These are phyloP conservation scores for Heliocybe sulcata DNA, from an alignment of 1,284 basidiomycete genomes.

Conservation along the genomic window DNA sequence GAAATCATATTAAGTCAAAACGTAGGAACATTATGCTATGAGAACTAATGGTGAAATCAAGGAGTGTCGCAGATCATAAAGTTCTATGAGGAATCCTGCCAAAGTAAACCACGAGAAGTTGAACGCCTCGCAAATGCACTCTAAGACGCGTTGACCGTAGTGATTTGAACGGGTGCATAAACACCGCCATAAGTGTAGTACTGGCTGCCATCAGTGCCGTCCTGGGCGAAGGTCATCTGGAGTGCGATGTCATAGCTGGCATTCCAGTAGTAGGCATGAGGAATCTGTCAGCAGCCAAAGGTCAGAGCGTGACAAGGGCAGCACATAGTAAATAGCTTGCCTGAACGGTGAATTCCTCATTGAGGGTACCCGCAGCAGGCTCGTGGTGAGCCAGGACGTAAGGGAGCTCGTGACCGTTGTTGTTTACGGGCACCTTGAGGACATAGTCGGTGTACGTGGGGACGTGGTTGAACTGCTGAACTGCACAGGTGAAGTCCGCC, in stretches of 20 bases:
- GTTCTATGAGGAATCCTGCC: no score
- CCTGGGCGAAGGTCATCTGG: slow-evolving; percentile 16
- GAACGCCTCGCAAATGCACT: no score
- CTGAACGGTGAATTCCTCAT: not conserved
- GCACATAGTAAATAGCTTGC: not conserved
- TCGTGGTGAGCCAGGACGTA: slow-evolving; percentile 19
- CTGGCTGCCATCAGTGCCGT: slow-evolving; percentile 12
- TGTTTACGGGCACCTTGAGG: slow-evolving; percentile 21
- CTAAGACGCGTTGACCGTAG: no score
- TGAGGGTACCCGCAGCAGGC: not conserved
- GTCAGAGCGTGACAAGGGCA: not conserved
- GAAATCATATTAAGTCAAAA: no score
- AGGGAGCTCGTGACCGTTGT: slow-evolving; percentile 22
- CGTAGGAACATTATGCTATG: no score
- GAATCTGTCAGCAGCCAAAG: slow-evolving; percentile 13
- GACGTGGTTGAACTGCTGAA: slow-evolving; percentile 1
- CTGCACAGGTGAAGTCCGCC: not conserved
- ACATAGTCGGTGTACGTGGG: slow-evolving; percentile 24
- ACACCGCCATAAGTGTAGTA: no score
- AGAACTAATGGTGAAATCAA: no score
- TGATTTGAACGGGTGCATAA: no score
- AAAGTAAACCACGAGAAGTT: no score
- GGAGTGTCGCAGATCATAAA: no score
- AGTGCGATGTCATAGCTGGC: slow-evolving; percentile 18
- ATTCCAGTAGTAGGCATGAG: slow-evolving; percentile 19